phyloP scores from a whole-genome alignment of 2,329 filamentous ascomycete species.

The Nectriaceae sp. region DNA sequence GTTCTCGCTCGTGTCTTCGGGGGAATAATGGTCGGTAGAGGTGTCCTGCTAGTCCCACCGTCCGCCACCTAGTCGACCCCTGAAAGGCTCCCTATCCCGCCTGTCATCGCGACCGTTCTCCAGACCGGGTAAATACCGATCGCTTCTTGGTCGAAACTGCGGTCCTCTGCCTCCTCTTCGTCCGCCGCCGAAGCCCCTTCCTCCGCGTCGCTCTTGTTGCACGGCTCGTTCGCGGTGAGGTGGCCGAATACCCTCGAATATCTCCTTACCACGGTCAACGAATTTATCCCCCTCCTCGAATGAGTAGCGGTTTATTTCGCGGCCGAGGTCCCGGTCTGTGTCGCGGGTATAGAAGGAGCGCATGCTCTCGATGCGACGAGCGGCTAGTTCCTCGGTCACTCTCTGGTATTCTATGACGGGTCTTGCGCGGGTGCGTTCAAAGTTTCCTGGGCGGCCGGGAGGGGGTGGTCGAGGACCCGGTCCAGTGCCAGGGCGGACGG shows the following conservation, averaged over 20 bases:
- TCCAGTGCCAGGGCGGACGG: constrained; percentile 36
- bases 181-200: constrained; percentile 28
- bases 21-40: constrained; percentile 3
- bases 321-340: constrained; percentile 42
- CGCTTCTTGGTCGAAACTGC: constrained; percentile 29
- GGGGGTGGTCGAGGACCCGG: constrained; percentile 25
- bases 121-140: constrained; percentile 36
- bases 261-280: constrained; percentile 73
- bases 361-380: constrained; percentile 63
- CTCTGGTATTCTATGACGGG: constrained; percentile 53
- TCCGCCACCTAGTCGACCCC: not conserved
- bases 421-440: constrained; percentile 40
- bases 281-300: constrained; percentile 68
- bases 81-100: constrained; percentile 21
- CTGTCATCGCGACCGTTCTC: constrained; percentile 23
- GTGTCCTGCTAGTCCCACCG: constrained; percentile 5
- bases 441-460: constrained; percentile 18
- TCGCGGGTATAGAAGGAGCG: constrained; percentile 48
- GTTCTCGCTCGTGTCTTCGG: too few relatives aligned
- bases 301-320: constrained; percentile 67
- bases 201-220: constrained; percentile 41
- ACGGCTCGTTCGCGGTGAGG: constrained; percentile 51
- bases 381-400: constrained; percentile 64
- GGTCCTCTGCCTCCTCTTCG: constrained; percentile 28
- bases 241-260: constrained; percentile 64